Evolutionary conservation across 2,329 filamentous ascomycete species (phyloP).

Genomic region (Ascosphaera pollenicola): DNA sequence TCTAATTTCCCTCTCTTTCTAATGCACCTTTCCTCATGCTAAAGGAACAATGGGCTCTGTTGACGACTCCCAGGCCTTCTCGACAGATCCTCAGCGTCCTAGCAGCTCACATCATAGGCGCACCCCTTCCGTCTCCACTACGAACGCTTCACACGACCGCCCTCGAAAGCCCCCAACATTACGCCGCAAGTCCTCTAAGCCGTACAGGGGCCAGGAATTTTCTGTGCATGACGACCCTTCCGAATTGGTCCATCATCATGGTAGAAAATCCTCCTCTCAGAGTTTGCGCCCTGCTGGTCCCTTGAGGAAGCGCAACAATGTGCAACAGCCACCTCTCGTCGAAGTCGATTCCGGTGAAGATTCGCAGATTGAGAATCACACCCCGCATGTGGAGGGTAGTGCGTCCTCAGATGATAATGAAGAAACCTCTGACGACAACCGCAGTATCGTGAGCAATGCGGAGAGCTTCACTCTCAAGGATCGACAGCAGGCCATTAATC

Average conservation of each 20-base stretch:
- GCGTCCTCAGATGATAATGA: constrained; percentile 15
- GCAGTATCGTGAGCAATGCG: constrained; percentile 61
- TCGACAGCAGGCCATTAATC: constrained; percentile 91
- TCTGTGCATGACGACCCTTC: constrained; percentile 72
- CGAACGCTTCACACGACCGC: background rate
- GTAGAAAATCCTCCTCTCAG: constrained; percentile 10
- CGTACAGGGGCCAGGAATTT: constrained; percentile 66
- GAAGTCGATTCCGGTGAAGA: constrained; percentile 1
- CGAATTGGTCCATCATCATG: constrained; percentile 54
- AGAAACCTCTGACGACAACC: constrained; percentile 37
- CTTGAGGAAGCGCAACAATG: background rate
- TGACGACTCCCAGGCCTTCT: background rate
- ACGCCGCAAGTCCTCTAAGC: constrained; percentile 56
- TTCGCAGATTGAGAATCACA: background rate
- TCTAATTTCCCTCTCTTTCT: too few relatives aligned
- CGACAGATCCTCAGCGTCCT: background rate
- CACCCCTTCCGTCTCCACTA: background rate
- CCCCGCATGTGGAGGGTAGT: constrained; percentile 1
- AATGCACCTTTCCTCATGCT: too few relatives aligned
- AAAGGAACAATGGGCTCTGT: constrained; percentile 12
- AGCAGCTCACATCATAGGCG: background rate
- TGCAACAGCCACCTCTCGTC: background rate
- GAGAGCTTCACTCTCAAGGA: constrained; percentile 98
- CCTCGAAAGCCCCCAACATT: constrained; percentile 44
- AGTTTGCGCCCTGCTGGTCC: background rate